Base-by-base conservation (phyloP, 2,329 filamentous ascomycete genomes). In the Cladosporium sp. region DNA sequence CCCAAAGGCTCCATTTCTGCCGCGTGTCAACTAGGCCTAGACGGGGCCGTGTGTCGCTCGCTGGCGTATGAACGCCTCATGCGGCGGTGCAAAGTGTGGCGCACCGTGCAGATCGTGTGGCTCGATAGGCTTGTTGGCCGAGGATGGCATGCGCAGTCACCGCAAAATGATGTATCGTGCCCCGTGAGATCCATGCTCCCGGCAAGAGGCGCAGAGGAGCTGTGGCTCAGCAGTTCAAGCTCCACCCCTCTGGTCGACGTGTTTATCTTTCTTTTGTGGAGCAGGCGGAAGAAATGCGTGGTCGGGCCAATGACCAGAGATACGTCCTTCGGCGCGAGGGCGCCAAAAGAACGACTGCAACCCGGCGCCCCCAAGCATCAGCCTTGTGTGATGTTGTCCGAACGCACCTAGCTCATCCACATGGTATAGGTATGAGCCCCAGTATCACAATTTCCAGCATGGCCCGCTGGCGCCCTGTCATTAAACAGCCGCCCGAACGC, bases 1-100 rank as follows among this genome's bases (percentile, higher is more conserved):
- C 38, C 59, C 36, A 34, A 61, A 61, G 38, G 28, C 59, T 49
- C 47, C 38, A 61, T n/a, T 54, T 41, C 10, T 63, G 61, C 61
- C 61, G 61, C 61, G 61, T 64, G 61, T 64, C 49, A 1, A n/a
- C 61, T 64, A 57, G 51, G 61, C 61, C 61, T 57, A 57, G 51
- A 57, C 26, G 41, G 38, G 34, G 24, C 61, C 61, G 24, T 36
- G 34, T 36, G 18, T 21, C 24, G 26, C n/a, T 30, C 51, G 51
- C 61, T 44, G 36, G 51, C 61, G 47, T 38, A 30, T 28, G 8
- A 32, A 6, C 61, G 61, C 61, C 61, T 64, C 51, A 34, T 57
- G 61, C 10, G 61, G 61, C 61, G 51, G 51, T 57, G 51, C 61
- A 44, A 44, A 15, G 12, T n/a, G 60, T 63, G 60, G 60, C 60